Percentiles rank a stretch among this genome's conserved stretches.
These are phyloP conservation scores for Gigaspora rosea DNA, from an alignment of 192 early-diverging fungal species.

Conservation along the genomic window DNA sequence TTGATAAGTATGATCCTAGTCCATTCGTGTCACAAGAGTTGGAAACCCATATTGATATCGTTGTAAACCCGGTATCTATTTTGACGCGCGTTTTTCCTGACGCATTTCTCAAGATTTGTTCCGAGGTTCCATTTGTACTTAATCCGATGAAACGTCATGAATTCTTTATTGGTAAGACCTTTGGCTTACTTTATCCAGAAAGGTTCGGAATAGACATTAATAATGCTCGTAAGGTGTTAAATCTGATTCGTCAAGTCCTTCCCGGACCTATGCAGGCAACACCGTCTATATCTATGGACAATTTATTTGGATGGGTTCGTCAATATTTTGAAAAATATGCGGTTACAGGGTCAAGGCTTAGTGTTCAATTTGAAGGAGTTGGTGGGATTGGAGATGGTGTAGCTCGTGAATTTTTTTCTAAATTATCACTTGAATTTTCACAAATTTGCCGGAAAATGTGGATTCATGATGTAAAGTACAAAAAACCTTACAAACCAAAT, in stretches of 20 bases:
- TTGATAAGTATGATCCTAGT: neutral
- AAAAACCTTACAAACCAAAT: neutral
- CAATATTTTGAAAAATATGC: neutral
- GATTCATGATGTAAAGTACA: constrained; percentile 56
- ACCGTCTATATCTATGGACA: neutral
- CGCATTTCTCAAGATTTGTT: neutral
- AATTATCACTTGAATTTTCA: constrained; percentile 74
- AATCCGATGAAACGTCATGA: neutral
- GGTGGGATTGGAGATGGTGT: constrained; percentile 56
- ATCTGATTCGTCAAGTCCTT: neutral
- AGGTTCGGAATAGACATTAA: neutral
- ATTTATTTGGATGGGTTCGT: neutral
- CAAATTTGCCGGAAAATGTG: constrained; percentile 64
- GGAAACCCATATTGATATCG: neutral
- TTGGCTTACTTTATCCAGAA: neutral
- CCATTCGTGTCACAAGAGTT: neutral
- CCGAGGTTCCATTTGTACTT: neutral
- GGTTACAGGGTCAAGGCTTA: neutral
- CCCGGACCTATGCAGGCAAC: neutral
- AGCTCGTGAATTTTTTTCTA: constrained; percentile 89
- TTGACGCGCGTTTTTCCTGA: neutral
- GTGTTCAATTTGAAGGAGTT: neutral
- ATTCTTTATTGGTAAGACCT: neutral
- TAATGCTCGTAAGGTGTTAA: neutral
- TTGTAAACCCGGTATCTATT: neutral